Evolutionary conservation across 1,284 basidiomycete species (phyloP).

Genomic region (Grifola frondosa): DNA sequence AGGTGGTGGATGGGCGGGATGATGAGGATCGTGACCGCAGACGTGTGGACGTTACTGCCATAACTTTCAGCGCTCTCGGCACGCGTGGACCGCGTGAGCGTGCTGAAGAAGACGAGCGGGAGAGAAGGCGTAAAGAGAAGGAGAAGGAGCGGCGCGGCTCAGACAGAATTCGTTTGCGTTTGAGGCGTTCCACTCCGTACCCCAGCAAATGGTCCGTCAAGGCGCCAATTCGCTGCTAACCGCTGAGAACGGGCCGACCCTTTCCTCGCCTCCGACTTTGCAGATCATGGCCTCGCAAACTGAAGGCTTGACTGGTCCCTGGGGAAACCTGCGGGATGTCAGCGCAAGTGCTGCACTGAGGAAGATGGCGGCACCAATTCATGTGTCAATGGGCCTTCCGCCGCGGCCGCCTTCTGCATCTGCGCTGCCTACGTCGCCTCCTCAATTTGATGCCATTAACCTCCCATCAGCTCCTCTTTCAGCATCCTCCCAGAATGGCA

Average conservation of each 20-base stretch:
- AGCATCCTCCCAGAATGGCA: constrained; percentile 22
- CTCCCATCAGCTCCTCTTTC: constrained; percentile 18
- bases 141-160: constrained; percentile 49
- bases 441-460: constrained; percentile 16
- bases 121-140: constrained; percentile 49
- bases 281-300: constrained; percentile 20
- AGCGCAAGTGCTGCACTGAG: constrained; percentile 27
- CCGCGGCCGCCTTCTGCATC: constrained; percentile 26
- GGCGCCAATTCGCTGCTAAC: constrained; percentile 36
- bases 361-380: constrained; percentile 30
- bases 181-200: constrained; percentile 75
- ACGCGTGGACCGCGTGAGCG: constrained; percentile 60
- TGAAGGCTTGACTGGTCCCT: constrained; percentile 22
- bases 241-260: constrained; percentile 28
- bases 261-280: constrained; percentile 22
- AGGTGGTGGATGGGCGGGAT: constrained; percentile 36
- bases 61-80: constrained; percentile 39
- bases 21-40: constrained; percentile 40
- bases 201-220: constrained; percentile 40
- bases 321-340: constrained; percentile 30
- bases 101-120: constrained; percentile 63
- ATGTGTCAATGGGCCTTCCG: constrained; percentile 22
- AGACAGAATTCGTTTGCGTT: constrained; percentile 49
- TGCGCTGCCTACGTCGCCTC: constrained; percentile 20
- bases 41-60: constrained; percentile 34